phyloP scores from a whole-genome alignment of 768 basidiomycete species.

The Lenzites betulinus region DNA sequence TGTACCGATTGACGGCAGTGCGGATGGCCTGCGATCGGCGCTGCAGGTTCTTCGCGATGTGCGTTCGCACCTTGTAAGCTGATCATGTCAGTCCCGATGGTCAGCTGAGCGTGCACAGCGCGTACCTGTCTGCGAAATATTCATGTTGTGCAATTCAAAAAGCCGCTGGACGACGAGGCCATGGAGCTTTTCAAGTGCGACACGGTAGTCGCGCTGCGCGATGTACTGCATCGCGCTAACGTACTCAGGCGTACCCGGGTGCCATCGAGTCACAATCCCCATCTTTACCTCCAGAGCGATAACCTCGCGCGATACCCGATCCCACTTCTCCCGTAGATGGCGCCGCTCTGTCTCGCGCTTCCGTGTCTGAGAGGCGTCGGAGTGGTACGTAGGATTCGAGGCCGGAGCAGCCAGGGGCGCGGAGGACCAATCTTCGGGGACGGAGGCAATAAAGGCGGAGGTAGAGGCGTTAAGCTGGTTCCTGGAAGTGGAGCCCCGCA shows the following conservation, averaged over 20 bases:
- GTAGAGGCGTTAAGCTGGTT: no score
- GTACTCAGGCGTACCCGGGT: constrained; percentile 28
- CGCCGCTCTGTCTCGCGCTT: constrained; percentile 28
- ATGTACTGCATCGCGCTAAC: constrained; percentile 19
- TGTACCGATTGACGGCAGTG: no score
- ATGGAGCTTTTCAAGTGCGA: constrained; percentile 36
- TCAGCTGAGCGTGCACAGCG: no score
- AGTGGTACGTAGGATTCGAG: neutral
- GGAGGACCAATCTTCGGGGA: no score
- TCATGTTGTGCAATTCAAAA: constrained; percentile 41
- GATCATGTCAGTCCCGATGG: no score
- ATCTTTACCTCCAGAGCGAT: constrained; percentile 26
- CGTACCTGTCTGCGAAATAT: constrained; percentile 38
- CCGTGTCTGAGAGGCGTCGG: constrained; percentile 9
- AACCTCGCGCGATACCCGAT: constrained; percentile 23
- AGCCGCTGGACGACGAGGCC: constrained; percentile 38
- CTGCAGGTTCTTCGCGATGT: no score
- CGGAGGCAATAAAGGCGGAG: no score
- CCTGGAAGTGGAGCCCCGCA: no score
- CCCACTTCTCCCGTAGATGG: constrained; percentile 19
- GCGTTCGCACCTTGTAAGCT: no score
- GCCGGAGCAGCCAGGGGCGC: no score
- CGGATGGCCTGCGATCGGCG: no score
- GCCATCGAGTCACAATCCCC: constrained; percentile 34
- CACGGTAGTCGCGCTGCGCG: constrained; percentile 25